Evolutionary conservation across 352 stramenopile species (phyloP).

Genomic region (Pythium dissimile): DNA sequence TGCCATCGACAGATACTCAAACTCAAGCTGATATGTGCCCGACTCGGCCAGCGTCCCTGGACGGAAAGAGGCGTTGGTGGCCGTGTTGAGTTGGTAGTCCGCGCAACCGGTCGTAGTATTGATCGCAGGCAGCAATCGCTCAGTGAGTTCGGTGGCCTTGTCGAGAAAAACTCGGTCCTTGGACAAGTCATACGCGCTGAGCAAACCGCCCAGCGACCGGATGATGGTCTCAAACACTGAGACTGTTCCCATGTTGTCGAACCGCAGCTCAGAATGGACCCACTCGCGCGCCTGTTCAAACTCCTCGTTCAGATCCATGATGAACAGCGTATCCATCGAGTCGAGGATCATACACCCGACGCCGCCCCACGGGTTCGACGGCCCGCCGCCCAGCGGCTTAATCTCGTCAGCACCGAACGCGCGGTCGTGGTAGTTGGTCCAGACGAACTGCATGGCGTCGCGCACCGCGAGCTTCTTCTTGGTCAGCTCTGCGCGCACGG

Average conservation of each 20-base stretch:
- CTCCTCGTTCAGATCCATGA: conserved; percentile 92
- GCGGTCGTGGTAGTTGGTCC: conserved; percentile 90
- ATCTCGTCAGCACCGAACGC: conserved; percentile 97
- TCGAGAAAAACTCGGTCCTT: conserved; percentile 85
- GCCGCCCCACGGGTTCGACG: conserved; percentile 78
- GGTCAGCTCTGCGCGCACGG: conserved; percentile 27
- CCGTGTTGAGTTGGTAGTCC: conserved; percentile 83
- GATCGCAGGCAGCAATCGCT: conserved; percentile 88
- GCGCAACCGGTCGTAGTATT: conserved; percentile 86
- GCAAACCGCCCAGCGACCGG: conserved; percentile 94
- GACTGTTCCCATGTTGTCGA: conserved; percentile 74
- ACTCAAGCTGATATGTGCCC: conserved; percentile 81
- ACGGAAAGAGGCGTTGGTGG: conserved; percentile 53
- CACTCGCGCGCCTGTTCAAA: conserved; percentile 88
- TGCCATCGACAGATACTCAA: conserved; percentile 66
- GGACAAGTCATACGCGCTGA: conserved; percentile 94
- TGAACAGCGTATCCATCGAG: conserved; percentile 94
- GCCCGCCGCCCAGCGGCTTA: conserved; percentile 58
- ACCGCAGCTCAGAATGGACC: conserved; percentile 74
- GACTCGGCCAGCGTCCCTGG: conserved; percentile 41
- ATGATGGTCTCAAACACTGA: conserved; percentile 99
- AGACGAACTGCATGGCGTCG: conserved; percentile 71
- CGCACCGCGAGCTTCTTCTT: conserved; percentile 34
- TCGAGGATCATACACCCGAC: conserved; percentile 93
- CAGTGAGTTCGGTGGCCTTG: conserved; percentile 90